Conservation (phyloP, 805 yeast genomes). For the Cyberlindnera xylosilytica region DNA sequence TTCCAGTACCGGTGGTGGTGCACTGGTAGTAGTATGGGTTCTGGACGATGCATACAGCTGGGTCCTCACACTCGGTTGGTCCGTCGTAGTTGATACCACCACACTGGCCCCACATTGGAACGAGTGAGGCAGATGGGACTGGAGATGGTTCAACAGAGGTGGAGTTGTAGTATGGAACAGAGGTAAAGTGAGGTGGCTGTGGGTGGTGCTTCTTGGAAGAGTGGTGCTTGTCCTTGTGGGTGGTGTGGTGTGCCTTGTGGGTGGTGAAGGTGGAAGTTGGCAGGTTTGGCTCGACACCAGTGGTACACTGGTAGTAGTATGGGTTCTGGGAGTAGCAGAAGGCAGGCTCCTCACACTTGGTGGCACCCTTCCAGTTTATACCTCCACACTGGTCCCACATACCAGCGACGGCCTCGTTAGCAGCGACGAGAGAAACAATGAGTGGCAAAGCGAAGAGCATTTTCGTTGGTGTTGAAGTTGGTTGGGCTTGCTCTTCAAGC, state of each 20-base stretch:
- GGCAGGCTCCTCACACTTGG: background rate
- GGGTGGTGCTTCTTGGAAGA: no score
- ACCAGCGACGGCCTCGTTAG: background rate
- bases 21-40: conserved; percentile 2
- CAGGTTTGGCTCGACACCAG: background rate
- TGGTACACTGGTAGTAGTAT: background rate
- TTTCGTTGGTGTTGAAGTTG: no score
- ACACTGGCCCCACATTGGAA: conserved; percentile 5
- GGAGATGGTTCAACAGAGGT: background rate
- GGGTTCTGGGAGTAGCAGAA: background rate
- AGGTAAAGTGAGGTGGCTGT: no score
- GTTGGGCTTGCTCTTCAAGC: no score
- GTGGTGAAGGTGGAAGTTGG: background rate
- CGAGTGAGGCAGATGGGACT: background rate
- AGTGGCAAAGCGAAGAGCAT: background rate
- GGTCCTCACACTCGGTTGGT: conserved; percentile 19
- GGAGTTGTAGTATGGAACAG: background rate
- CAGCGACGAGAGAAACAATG: background rate
- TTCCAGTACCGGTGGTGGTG: background rate
- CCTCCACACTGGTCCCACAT: conserved; percentile 1
- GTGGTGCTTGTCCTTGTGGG: no score
- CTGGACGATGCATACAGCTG: conserved; percentile 7
- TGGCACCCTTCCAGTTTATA: background rate
- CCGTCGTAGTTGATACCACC: conserved; percentile 8
- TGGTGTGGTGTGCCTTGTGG: no score